Evolutionary conservation across 805 yeast species (phyloP).

Genomic region (Suhomyces emberorum): DNA sequence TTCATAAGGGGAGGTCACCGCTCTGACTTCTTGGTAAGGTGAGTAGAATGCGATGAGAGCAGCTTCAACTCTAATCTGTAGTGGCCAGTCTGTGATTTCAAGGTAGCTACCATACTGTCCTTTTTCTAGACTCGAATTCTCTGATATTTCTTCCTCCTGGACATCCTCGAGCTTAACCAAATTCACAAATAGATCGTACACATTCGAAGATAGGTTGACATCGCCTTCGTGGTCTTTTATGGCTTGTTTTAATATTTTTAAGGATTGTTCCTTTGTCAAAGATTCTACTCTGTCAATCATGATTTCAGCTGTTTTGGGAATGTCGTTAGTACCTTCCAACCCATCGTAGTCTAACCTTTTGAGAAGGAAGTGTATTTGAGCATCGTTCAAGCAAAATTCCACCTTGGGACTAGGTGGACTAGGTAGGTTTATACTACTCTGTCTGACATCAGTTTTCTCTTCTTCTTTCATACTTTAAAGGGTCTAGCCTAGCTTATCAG

Average conservation of each 20-base stretch:
- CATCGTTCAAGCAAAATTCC: conserved; percentile 10
- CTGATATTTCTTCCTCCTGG: background rate
- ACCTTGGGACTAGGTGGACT: conserved; percentile 18
- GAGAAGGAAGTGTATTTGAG: conserved; percentile 26
- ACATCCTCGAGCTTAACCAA: conserved; percentile 8
- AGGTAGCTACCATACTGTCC: background rate
- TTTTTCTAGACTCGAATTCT: conserved; percentile 1
- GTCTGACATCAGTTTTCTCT: background rate
- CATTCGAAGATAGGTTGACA: conserved; percentile 30
- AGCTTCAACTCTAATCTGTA: conserved; percentile 40
- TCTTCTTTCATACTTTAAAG: background rate
- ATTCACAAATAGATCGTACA: conserved; percentile 22
- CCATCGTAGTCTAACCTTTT: conserved; percentile 24
- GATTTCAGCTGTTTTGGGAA: conserved; percentile 31
- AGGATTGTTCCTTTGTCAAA: conserved; percentile 36
- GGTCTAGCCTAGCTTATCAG: too few species aligned
- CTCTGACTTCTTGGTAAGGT: conserved; percentile 64
- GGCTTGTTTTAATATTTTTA: conserved; percentile 39
- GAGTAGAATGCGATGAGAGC: conserved; percentile 42
- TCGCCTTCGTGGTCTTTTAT: conserved; percentile 38
- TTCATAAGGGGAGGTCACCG: conserved; percentile 57
- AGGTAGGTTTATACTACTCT: background rate
- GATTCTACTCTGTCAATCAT: conserved; percentile 40
- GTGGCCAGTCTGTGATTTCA: conserved; percentile 34
- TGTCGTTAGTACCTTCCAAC: conserved; percentile 22